Base-by-base conservation (phyloP, 2,329 filamentous ascomycete species). In the Cryphonectria japonica region DNA sequence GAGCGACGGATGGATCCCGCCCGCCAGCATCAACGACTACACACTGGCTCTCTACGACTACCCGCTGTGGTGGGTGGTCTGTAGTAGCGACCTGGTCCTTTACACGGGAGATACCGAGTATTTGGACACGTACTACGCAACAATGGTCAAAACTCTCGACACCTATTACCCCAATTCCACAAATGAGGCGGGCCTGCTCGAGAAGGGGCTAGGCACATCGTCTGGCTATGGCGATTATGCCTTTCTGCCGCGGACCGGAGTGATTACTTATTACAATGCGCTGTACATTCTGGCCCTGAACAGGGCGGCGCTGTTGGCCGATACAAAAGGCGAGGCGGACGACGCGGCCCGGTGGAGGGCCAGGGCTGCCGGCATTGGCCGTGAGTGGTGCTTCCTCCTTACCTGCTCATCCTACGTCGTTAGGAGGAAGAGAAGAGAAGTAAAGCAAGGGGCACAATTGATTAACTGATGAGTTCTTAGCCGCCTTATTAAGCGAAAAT, bases 181-280 rank as follows among this genome's bases (percentile, higher is more conserved):
- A 9, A 80, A 85, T 69, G 62, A 67, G 3, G 72, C 66, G 22
- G 71, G 71, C 5, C 52, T 73, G 32, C 62, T 73, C 26, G 63
- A 74, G 0, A 85, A 82, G 0, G 77, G 77, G 0, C 78, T 87
- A 2, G 77, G 80, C 29, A 85, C 86, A 69, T 80, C 79, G 2
- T 78, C 76, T 6, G 79, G 78, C 1, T 85, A 85, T 71, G 85
- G 85, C 3, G 85, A 87, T 75, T 87, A 83, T 73, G 85, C 85
- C 0, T 87, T 87, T 73, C 76, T 87, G 1, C 80, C 80, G 0
- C 81, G 85, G 4, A 80, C 77, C 32, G 85, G 85, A 0, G 77
- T 83, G 1, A 82, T 86, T 32, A 85, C 84, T 0, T 87, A 87
- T 72, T 87, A 86, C 80, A 87, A 85, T 71, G 84, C 83, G 0